Evolutionary conservation across 352 stramenopile species (phyloP).

Genomic region (Phytophthora citricola): DNA sequence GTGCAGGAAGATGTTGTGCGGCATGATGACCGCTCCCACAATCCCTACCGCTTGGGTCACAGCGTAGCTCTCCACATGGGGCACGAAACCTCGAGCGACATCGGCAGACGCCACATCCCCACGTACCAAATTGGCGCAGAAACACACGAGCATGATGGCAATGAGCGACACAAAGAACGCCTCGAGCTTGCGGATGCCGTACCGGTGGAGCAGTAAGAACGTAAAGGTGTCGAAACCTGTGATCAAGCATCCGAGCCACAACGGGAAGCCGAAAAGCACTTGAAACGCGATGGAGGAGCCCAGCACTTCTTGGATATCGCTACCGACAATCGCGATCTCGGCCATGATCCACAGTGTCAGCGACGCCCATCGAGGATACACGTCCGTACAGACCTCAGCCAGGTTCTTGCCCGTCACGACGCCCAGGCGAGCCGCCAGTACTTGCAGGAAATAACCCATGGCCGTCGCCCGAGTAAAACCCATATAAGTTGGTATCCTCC

Average conservation of each 20-base stretch:
- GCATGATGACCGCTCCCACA: slow-evolving; percentile 96
- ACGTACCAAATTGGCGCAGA: slow-evolving; percentile 90
- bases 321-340: slow-evolving; percentile 92
- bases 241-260: slow-evolving; percentile 91
- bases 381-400: slow-evolving; percentile 80
- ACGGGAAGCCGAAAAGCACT: slow-evolving; percentile 88
- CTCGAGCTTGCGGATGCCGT: slow-evolving; percentile 94
- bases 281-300: slow-evolving; percentile 92
- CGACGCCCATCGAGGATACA: slow-evolving; percentile 78
- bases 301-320: slow-evolving; percentile 93
- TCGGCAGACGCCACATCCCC: slow-evolving; percentile 69
- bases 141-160: slow-evolving; percentile 93
- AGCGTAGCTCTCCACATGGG: slow-evolving; percentile 70
- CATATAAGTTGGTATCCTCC: slow-evolving; percentile 1
- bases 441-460: slow-evolving; percentile 48
- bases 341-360: slow-evolving; percentile 92
- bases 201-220: slow-evolving; percentile 93
- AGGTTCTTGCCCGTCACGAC: slow-evolving; percentile 93
- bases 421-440: slow-evolving; percentile 91
- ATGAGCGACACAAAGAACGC: slow-evolving; percentile 93
- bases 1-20: slow-evolving; percentile 96
- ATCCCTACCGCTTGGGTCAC: slow-evolving; percentile 91
- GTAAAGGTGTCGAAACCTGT: slow-evolving; percentile 92
- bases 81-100: slow-evolving; percentile 82
- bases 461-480: background rate